phyloP scores from a whole-genome alignment of 192 early-diverging fungal genomes.

The Allomyces javanicus region DNA sequence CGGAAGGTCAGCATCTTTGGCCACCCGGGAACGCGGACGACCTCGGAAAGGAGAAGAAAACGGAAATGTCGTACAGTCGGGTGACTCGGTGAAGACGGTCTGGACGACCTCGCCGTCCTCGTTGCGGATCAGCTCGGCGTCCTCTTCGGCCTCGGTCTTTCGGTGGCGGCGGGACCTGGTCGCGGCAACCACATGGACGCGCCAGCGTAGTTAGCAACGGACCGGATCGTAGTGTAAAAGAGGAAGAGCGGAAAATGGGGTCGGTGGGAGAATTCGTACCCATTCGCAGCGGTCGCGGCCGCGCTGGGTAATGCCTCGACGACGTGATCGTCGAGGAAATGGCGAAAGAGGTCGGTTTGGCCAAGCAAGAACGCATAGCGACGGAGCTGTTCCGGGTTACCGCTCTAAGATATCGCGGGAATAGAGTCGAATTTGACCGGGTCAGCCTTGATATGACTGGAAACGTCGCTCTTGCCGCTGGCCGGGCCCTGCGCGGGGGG shows the following conservation, averaged over 20 bases:
- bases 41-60: neutral
- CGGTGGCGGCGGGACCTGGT: conserved; percentile 51
- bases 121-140: conserved; percentile 67
- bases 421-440: too few relatives aligned
- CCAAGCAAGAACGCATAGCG: conserved; percentile 27
- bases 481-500: too few relatives aligned
- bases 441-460: too few relatives aligned
- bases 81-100: conserved; percentile 74
- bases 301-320: conserved; percentile 29
- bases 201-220: neutral
- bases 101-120: conserved; percentile 35
- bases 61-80: conserved; percentile 35
- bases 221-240: neutral
- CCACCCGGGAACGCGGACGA: neutral
- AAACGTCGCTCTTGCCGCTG: too few relatives aligned
- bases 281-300: conserved; percentile 18
- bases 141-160: conserved; percentile 95
- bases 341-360: conserved; percentile 52
- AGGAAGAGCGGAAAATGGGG: neutral
- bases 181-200: neutral
- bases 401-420: too few relatives aligned
- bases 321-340: conserved; percentile 41
- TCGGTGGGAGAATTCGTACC: conserved; percentile 7
- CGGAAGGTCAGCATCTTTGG: neutral
- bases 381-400: too few relatives aligned